Evolutionary conservation across 306 rosid genomes (phyloP).

Genomic region (Senna tora): DNA sequence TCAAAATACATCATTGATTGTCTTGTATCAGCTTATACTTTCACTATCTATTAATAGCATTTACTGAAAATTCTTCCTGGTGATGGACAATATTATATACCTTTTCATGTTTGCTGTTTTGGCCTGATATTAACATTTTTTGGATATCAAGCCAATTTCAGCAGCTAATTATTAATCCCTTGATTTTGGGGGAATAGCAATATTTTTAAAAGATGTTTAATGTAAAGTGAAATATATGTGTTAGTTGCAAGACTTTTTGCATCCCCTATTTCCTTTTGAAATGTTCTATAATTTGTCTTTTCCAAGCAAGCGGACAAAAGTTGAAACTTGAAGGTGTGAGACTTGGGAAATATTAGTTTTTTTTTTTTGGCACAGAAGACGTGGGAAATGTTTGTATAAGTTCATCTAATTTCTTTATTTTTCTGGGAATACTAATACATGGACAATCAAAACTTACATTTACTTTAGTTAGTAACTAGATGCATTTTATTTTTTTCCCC

Average conservation of each 20-base stretch:
- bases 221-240: background rate
- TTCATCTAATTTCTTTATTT: conserved; percentile 3
- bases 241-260: conserved; percentile 13
- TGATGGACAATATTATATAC: background rate
- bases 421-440: background rate
- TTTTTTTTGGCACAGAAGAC: no score
- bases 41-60: background rate
- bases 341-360: background rate
- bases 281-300: no score
- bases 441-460: background rate
- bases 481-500: conserved; percentile 25
- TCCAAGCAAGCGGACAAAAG: no score
- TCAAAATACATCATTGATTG: background rate
- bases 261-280: background rate
- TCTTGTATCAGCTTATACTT: background rate
- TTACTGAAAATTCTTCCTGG: background rate
- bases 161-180: background rate
- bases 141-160: background rate
- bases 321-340: background rate
- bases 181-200: background rate
- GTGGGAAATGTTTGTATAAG: no score
- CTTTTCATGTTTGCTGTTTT: conserved; percentile 1
- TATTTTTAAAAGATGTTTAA: background rate
- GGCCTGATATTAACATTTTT: no score
- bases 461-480: background rate